Evolutionary conservation across 2,329 filamentous ascomycete species (phyloP), one percentile per base, ranked within the genome.

Genomic region (Dactylellina haptotyla): DNA sequence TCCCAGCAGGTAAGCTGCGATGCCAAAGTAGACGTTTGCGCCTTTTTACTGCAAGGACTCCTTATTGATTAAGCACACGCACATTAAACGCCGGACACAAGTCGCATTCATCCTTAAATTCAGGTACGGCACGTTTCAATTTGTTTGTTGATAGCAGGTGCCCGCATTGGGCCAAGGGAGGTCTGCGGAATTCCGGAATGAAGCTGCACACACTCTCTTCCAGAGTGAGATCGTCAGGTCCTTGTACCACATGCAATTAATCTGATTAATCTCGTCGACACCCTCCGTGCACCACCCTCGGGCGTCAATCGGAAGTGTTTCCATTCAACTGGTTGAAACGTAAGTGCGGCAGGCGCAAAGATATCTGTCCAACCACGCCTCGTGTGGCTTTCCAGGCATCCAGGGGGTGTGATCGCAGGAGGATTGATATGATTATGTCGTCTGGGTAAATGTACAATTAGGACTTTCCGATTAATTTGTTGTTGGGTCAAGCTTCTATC

Each of bases 351-450:
- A 59, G 12, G 43, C 41, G 45, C 25, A 25, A 51, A 58, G 3
- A 30, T 9, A 30, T 26, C 6, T 26, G 26, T 34, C 10, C 14
- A 32, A 41, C 56, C 46, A 32, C 45, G 58, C 16, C 46, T 37
- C 51, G 54, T 64, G 67, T 64, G 58, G 59, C 56, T 59, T 72
- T 61, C n/a, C 58, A 72, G 67, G 67, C 59, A 62, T 54, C 58
- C 32, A 70, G 50, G 65, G 48, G 61, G 39, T n/a, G 8, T 39
- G 32, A 51, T 32, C 45, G 20, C 25, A 23, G n/a, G n/a, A 41
- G 30, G 16, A 20, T 53, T 37, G 16, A 43, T 58, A 43, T 28
- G 12, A 20, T 34, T 32, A 18, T 56, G 50, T 56, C 28, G 48
- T 57, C 46, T 57, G 57, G 37, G n/a, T 34, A 39, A 46, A 72